Base-by-base conservation (phyloP, 148 eudicot species). In the Pouteria glomerata region DNA sequence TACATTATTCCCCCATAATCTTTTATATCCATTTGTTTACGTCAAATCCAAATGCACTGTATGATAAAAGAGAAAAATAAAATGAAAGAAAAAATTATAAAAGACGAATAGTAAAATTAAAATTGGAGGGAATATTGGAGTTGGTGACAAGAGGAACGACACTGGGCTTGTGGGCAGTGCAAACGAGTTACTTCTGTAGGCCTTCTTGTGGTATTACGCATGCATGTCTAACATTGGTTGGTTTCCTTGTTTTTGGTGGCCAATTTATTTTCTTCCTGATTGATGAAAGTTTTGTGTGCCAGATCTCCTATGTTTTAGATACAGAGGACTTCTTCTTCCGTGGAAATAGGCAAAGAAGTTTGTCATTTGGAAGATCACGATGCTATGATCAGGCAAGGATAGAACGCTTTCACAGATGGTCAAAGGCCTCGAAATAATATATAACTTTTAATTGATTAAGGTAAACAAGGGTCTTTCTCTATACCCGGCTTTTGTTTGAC, bases 251-350 rank as follows among this genome's bases (percentile, higher is more conserved):
- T 41, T 64, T 16, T 47, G 12, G 1, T 26, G 18, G 71, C 19
- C 37, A 23, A 37, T 48, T 21, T 29, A 5, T 57, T 21, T 4
- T 15, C 7, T 37, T 50, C 61, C 53, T 68, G n/a, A 21, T 37
- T 68, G 56, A 70, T 53, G 13, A 6, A 27, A 51, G 24, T 42
- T 21, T 30, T 70, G 31, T 56, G 29, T 45, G 73, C 59, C 88
- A 93, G 98, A 90, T 93, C 70, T 87, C 88, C 7, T 93, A 90
- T 74, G 98, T 93, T 61, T 76, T 93, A 23, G 96, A 90, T 68
- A 93, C 98, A 4, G 98, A 93, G 74, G 98, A 93, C 73, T 81
- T 73, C 79, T 85, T 87, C 65, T 81, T 63, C 62, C 91, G 90
- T 53, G 27, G 75, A 37, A 85, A 78, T 72, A 81, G 77, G 33